Conservation (phyloP, 805 yeast species). For the Yarrowia osloensis region DNA sequence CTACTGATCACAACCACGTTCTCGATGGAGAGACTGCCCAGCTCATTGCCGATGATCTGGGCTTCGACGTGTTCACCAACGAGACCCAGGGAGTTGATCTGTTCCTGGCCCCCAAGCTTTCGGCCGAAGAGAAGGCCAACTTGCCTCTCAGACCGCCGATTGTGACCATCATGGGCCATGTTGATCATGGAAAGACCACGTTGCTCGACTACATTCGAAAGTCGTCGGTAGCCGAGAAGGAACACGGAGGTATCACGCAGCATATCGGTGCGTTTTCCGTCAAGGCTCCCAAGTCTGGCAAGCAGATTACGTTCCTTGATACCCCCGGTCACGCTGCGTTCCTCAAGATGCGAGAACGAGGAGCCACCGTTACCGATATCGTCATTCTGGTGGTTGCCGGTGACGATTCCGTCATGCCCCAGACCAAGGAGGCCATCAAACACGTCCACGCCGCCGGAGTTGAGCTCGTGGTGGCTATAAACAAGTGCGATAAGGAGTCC, state of each 20-base stretch:
- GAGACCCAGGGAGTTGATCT: slow-evolving; percentile 62
- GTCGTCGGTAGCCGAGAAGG: slow-evolving; percentile 78
- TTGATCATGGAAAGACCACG: slow-evolving; percentile 97
- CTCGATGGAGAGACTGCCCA: slow-evolving; percentile 84
- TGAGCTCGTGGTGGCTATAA: slow-evolving; percentile 86
- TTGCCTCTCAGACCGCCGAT: slow-evolving; percentile 82
- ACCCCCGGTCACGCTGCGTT: slow-evolving; percentile 99
- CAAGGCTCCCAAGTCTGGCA: slow-evolving; percentile 70
- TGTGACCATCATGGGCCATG: slow-evolving; percentile 98
- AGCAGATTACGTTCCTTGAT: slow-evolving; percentile 83
- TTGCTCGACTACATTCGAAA: slow-evolving; percentile 83
- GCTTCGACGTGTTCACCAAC: slow-evolving; percentile 59
- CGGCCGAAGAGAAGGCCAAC: slow-evolving; percentile 50
- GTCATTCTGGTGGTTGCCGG: slow-evolving; percentile 93
- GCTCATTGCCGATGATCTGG: slow-evolving; percentile 85
- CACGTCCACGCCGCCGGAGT: slow-evolving; percentile 84
- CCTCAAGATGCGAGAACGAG: slow-evolving; percentile 92
- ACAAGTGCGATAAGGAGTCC: slow-evolving; percentile 84
- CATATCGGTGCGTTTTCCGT: slow-evolving; percentile 97
- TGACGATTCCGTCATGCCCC: slow-evolving; percentile 97
- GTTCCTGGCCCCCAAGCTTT: slow-evolving; percentile 53
- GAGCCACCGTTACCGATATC: slow-evolving; percentile 91
- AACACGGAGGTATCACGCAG: slow-evolving; percentile 96
- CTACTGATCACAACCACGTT: slow-evolving; percentile 63
- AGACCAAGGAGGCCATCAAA: slow-evolving; percentile 90